phyloP scores from a whole-genome alignment of 148 eudicot genomes.

The Polygonum maritimum region DNA sequence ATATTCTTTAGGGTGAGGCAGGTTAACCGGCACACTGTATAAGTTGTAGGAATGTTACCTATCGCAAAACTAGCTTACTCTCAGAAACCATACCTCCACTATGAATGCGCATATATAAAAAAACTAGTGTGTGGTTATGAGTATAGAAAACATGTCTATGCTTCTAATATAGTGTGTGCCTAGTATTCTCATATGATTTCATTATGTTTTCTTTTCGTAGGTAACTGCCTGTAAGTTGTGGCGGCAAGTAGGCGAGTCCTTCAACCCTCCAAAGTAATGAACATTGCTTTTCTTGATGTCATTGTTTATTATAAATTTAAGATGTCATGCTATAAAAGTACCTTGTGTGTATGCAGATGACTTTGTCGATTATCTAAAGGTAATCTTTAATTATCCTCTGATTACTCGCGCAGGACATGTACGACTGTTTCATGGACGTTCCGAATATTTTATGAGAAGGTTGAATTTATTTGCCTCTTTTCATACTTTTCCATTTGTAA shows the following conservation, averaged over 20 bases:
- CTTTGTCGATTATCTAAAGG: neutral
- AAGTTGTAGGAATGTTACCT: neutral
- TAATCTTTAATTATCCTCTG: neutral
- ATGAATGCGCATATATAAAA: neutral
- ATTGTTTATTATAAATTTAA: neutral
- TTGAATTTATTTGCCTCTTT: conserved; percentile 11
- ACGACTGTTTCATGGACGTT: conserved; percentile 97
- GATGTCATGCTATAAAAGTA: neutral
- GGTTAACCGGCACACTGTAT: neutral
- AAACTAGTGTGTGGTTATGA: neutral
- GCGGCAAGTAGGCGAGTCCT: conserved; percentile 95
- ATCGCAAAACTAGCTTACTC: neutral
- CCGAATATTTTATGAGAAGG: conserved; percentile 97
- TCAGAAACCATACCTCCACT: neutral
- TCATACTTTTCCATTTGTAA: neutral
- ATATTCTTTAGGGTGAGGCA: neutral
- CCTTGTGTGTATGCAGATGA: neutral
- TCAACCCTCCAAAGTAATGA: conserved; percentile 81
- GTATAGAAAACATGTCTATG: neutral
- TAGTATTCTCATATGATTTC: neutral
- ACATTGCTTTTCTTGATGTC: neutral
- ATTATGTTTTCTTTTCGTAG: neutral
- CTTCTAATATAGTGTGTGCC: neutral
- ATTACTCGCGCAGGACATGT: conserved; percentile 67
- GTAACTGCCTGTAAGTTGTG: conserved; percentile 76